Evolutionary conservation across 192 early-diverging fungal genomes (phyloP), one percentile per base, ranked within the genome.

Genomic region (Funneliformis geosporum): DNA sequence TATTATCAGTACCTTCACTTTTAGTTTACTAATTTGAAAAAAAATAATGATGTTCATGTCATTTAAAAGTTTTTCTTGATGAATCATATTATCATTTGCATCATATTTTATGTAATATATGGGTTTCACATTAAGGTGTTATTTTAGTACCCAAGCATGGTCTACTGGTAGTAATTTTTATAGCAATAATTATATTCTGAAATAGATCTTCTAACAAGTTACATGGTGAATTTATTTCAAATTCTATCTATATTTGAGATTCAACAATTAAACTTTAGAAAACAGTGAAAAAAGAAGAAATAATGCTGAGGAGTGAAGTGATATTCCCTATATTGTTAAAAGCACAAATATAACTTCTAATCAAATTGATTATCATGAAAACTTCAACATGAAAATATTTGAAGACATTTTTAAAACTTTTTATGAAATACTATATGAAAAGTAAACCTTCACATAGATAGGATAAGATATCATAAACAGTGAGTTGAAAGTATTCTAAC

Each of bases 71-170:
- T n/a, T n/a, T n/a, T n/a, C n/a, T n/a, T n/a, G n/a, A n/a, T n/a
- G n/a, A n/a, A n/a, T n/a, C n/a, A n/a, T n/a, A n/a, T n/a, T n/a
- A n/a, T n/a, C n/a, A n/a, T n/a, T n/a, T n/a, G n/a, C n/a, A n/a
- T 8, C n/a, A n/a, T n/a, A n/a, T n/a, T n/a, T n/a, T n/a, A n/a
- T n/a, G n/a, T 44, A 73, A 73, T 9, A 73, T 44, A 10, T 47
- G 71, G 71, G 71, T 73, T 50, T 44, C 42, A 47, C 44, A 73
- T 44, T 4, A 73, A 39, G 71, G 71, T 50, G 47, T 73, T 73
- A 44, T 73, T 47, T 73, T 50, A 73, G 11, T 8, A 73, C 44
- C 14, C 7, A 44, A 44, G 23, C 71, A 50, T 73, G 23, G 71
- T 23, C 71, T 25, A 55, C 50, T 73, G 44, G 12, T 73, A 23